Evolutionary conservation across 2,329 filamentous ascomycete genomes (phyloP), one percentile per base, ranked within the genome.

Genomic region (Aspergillus chevalieri): DNA sequence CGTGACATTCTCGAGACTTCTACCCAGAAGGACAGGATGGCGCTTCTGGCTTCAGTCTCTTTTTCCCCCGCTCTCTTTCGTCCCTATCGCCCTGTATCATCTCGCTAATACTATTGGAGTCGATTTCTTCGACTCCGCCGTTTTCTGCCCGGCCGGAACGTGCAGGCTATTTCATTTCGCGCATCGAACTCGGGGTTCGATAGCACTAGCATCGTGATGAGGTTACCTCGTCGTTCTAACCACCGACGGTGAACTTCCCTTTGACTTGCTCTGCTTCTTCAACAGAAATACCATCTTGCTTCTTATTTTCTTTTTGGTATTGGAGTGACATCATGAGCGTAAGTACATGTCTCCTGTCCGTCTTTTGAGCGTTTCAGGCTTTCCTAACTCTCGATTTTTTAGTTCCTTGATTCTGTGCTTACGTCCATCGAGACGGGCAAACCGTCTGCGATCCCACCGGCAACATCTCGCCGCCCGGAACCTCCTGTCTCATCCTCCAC

Each of bases 341-440:
- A 64, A 52, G 64, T 49, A 17, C 15, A 17, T 22, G 14, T 28
- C 22, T 42, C 49, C 14, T 34, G 21, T 12, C 14, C 19, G 30
- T 28, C 17, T 21, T 28, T 30, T 30, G 26, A 30, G 17, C 10
- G 5, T 21, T 41, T 10, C 6, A 22, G 6, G 44, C 47, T 46
- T 48, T 42, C 48, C 64, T 67, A 44, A 68, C 50, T 41, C 38
- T 41, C 46, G 41, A 33, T 39, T 10, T 22, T 9, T 30, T 51
- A 77, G 74, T 77, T 78, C 55, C 70, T 78, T 50, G 75, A 75
- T 58, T 77, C 75, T 19, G 70, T 78, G 36, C 70, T 78, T 52
- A 72, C 74, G 50, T 77, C 75, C 36, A 74, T 78, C 52, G 73
- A 73, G 59, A 72, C 68, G 52, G 71, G 70, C 17, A 67, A 65